Evolutionary conservation across 805 yeast genomes (phyloP).

Genomic region (Jamesozyma lodderae): DNA sequence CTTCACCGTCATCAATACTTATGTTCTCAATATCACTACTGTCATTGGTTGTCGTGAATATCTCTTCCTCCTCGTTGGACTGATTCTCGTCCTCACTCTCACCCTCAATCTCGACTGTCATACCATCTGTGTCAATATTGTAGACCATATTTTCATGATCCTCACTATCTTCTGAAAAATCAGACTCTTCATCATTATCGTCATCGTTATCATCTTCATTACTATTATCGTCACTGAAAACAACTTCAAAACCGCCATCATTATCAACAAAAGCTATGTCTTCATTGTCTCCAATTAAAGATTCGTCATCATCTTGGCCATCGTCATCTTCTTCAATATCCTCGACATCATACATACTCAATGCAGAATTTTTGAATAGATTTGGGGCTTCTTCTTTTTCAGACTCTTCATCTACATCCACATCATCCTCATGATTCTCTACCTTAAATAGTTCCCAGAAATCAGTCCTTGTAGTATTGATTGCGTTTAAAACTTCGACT

Average conservation of each 20-base stretch:
- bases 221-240: conserved; percentile 28
- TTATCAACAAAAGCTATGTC: conserved; percentile 30
- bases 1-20: conserved; percentile 25
- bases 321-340: conserved; percentile 60
- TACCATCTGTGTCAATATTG: conserved; percentile 25
- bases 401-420: conserved; percentile 48
- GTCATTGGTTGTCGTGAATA: conserved; percentile 9
- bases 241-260: conserved; percentile 30
- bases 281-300: conserved; percentile 38
- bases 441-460: conserved; percentile 51
- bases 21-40: conserved; percentile 19
- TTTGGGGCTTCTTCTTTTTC: conserved; percentile 72
- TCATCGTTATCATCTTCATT: conserved; percentile 27
- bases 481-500: conserved; percentile 47
- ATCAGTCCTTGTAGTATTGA: conserved; percentile 49
- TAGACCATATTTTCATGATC: conserved; percentile 8
- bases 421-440: conserved; percentile 50
- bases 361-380: conserved; percentile 75
- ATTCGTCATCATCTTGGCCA: conserved; percentile 44
- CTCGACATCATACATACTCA: conserved; percentile 87
- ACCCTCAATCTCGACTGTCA: conserved; percentile 12
- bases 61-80: conserved; percentile 20
- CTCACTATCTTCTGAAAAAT: neutral
- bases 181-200: conserved; percentile 18
- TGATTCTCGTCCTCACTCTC: conserved; percentile 27